Base-by-base conservation (phyloP, 2,329 filamentous ascomycete species). In the Epichloe brachyelytri region DNA sequence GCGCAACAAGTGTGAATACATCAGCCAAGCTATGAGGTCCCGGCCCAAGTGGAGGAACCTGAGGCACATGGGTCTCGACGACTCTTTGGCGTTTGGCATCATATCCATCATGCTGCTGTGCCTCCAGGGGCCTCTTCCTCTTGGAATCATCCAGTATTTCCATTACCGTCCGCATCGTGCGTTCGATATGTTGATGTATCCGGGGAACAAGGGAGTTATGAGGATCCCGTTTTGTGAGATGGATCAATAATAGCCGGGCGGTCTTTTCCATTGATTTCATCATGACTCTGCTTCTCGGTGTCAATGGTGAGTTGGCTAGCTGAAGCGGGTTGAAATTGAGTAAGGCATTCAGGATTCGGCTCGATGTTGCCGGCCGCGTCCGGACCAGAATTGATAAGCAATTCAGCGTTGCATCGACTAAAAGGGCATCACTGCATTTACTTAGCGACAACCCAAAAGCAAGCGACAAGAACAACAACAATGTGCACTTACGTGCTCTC, bases 181-280 rank as follows among this genome's bases (percentile, higher is more conserved):
- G 80, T 60, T 95, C 88, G 17, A 95, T 73, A 61, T 95, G 84
- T 62, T 93, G 86, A 59, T 95, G 87, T 65, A 98, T 93, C 54
- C 87, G 84, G 0, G 77, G 77, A 20, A 79, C 77, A 49, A 89
- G 74, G 0, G 87, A 82, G 58, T 89, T 86, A 51, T 86, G 85
- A 2, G 87, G 86, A 58, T 93, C 89, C 61, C 90, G 89, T 70
- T 91, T 91, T 58, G 85, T 74, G 49, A 95, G 73, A 67, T 96
- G 90, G 49, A 90, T 78, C 39, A 97, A 75, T 45, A 98, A 71
- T 58, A 89, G 82, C 60, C 89, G 80, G 3, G 86, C 86, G 22
- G 93, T 98, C 63, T 95, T 88, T 66, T 96, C 91, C 82, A 98
- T 93, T 5, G 91, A 97, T 67, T 84, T 88, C 54, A 95, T 78